phyloP scores from a whole-genome alignment of 2,329 filamentous ascomycete genomes.

The Chaetoscypha palmicola region DNA sequence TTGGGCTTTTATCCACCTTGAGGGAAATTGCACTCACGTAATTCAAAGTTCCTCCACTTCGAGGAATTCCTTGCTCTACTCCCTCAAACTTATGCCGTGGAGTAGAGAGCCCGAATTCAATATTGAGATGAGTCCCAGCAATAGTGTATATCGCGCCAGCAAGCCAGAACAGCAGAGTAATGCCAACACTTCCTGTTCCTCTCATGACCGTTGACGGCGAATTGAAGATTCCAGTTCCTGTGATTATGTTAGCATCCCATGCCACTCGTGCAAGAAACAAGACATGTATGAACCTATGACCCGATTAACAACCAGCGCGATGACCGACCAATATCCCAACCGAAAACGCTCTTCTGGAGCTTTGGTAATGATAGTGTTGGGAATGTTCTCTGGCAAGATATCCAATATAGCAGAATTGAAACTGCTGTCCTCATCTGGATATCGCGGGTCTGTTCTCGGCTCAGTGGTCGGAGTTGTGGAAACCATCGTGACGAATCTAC shows the following conservation, averaged over 20 bases:
- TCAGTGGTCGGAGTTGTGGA: background rate
- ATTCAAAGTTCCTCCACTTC: constrained; percentile 43
- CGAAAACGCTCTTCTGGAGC: constrained; percentile 14
- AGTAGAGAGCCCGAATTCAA: constrained; percentile 44
- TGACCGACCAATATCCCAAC: constrained; percentile 14
- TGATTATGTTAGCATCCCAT: background rate
- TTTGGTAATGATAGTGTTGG: constrained; percentile 13
- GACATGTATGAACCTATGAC: constrained; percentile 14
- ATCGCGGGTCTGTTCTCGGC: constrained; percentile 2
- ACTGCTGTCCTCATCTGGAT: constrained; percentile 4
- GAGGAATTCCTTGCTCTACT: constrained; percentile 36
- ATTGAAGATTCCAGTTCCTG: constrained; percentile 24
- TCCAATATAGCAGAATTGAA: constrained; percentile 9
- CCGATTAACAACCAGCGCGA: constrained; percentile 6
- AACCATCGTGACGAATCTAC: background rate
- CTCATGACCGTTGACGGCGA: constrained; percentile 48
- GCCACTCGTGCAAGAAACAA: background rate
- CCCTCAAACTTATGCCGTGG: constrained; percentile 37
- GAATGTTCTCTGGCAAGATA: constrained; percentile 12
- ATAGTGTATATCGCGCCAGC: constrained; percentile 34
- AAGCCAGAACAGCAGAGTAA: constrained; percentile 47
- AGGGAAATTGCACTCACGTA: constrained; percentile 38
- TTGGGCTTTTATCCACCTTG: too few species aligned
- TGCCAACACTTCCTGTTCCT: constrained; percentile 43
- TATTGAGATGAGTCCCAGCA: constrained; percentile 25